Evolutionary conservation across 2,329 filamentous ascomycete species (phyloP).

Genomic region (Arthrobotrys megalospora): DNA sequence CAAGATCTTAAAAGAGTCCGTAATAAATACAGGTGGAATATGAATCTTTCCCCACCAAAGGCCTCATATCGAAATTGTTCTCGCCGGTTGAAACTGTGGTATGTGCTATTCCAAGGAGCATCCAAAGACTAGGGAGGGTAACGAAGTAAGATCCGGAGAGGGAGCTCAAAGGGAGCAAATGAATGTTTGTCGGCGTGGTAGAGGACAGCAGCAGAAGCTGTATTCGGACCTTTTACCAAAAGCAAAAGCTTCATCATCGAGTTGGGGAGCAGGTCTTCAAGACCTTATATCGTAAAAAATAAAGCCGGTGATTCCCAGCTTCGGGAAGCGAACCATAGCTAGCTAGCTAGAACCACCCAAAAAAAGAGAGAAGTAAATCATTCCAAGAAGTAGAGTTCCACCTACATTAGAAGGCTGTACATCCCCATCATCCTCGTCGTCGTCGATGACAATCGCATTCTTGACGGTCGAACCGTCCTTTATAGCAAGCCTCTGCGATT

Average conservation of each 20-base stretch:
- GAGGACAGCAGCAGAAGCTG: slow-evolving; percentile 29
- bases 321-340: neutral
- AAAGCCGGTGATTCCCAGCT: neutral
- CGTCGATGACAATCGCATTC: slow-evolving; percentile 49
- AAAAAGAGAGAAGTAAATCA: neutral
- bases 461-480: slow-evolving; percentile 15
- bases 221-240: slow-evolving; percentile 61
- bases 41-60: slow-evolving; percentile 30
- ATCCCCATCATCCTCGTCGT: slow-evolving; percentile 31
- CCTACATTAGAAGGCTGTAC: slow-evolving; percentile 11
- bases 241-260: slow-evolving; percentile 61
- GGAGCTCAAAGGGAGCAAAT: slow-evolving; percentile 7
- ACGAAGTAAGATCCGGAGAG: slow-evolving; percentile 15
- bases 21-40: slow-evolving; percentile 7
- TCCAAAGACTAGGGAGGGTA: slow-evolving; percentile 42
- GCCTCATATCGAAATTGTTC: slow-evolving; percentile 2
- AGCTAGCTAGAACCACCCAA: neutral
- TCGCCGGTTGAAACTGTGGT: slow-evolving; percentile 35
- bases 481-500: neutral
- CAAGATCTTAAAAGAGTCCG: slow-evolving; percentile 24
- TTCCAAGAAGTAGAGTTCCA: neutral
- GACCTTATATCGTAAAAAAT: slow-evolving; percentile 4
- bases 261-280: slow-evolving; percentile 1
- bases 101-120: slow-evolving; percentile 15
- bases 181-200: slow-evolving; percentile 17